A percentile compares a stretch with the other conserved stretches of the same genome.
phyloP scores from a whole-genome alignment of 108 stramenopile genomes.

The Nannochloropsis gaditana region DNA sequence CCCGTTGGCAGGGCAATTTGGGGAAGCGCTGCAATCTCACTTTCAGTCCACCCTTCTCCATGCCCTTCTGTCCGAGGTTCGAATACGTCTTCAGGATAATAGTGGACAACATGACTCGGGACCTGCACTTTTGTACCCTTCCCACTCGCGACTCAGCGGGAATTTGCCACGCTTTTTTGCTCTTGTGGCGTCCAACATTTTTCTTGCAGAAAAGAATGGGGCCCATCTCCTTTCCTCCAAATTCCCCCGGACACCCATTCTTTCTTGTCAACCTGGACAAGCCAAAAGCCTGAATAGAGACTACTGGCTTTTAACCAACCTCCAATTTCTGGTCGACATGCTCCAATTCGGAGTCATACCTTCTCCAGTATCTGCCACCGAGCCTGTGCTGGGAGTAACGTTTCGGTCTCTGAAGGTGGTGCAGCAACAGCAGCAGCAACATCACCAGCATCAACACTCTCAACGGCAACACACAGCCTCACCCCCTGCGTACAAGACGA shows the following conservation, averaged over 20 bases:
- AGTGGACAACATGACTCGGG: not conserved
- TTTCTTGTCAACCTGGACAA: not conserved
- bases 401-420: not conserved
- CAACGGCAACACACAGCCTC: not conserved
- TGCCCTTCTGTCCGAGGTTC: not conserved
- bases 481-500: not conserved
- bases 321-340: not conserved
- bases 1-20: not conserved
- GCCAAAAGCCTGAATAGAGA: not conserved
- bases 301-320: not conserved
- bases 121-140: not conserved
- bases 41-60: constrained; percentile 4
- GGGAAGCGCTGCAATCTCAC: not conserved
- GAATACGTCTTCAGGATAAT: not conserved
- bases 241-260: not conserved
- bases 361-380: not conserved
- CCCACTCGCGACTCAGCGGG: not conserved
- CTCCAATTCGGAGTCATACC: not conserved
- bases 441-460: not conserved
- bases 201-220: not conserved
- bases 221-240: no score
- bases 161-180: constrained; percentile 12
- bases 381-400: not conserved
- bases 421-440: not conserved
- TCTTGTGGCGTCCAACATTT: not conserved